Evolutionary conservation across 2,329 filamentous ascomycete species (phyloP).

Genomic region (Talaromyces marneffei): DNA sequence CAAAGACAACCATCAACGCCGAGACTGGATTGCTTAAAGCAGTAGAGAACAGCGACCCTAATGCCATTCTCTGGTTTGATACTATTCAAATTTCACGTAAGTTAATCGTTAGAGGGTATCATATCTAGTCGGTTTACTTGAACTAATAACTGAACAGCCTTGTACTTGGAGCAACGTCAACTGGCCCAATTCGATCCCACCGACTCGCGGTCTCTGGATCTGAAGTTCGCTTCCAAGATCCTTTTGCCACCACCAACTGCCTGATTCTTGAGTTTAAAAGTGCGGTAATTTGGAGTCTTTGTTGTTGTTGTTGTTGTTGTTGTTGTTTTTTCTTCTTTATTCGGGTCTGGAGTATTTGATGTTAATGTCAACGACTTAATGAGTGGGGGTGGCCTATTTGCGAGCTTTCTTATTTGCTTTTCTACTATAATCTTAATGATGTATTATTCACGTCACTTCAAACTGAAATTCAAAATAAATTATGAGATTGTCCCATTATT

Average conservation of each 20-base stretch:
- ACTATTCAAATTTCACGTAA: slow-evolving; percentile 37
- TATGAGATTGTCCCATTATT: background rate
- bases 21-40: slow-evolving; percentile 36
- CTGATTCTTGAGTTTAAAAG: background rate
- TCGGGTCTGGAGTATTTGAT: background rate
- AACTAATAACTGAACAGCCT: slow-evolving; percentile 22
- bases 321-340: background rate
- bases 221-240: slow-evolving; percentile 34
- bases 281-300: background rate
- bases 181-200: slow-evolving; percentile 33
- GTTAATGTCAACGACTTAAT: background rate
- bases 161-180: slow-evolving; percentile 35
- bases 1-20: slow-evolving; percentile 33
- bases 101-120: slow-evolving; percentile 15
- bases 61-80: slow-evolving; percentile 38
- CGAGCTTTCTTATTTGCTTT: background rate
- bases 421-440: background rate
- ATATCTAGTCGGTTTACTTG: background rate
- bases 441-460: background rate
- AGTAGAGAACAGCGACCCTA: slow-evolving; percentile 34
- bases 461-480: background rate
- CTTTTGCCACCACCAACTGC: slow-evolving; percentile 16
- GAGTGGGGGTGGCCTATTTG: background rate
- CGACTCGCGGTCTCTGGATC: slow-evolving; percentile 39
- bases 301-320: no score